Conservation (phyloP, 805 yeast species). For the Wickerhamiella kurtzmanii region DNA sequence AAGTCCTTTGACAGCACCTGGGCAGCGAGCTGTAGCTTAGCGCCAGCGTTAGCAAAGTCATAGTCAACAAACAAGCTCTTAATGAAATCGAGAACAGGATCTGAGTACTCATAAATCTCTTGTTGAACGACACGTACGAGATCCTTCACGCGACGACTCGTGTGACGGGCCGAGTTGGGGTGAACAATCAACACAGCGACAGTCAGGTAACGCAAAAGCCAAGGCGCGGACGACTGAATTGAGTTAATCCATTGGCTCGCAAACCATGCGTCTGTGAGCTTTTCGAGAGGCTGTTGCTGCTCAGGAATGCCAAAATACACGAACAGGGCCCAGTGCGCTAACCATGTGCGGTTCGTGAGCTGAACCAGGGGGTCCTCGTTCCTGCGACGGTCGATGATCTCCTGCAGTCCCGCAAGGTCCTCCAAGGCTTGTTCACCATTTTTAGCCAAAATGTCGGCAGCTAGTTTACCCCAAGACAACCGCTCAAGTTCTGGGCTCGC, state of each 20-base stretch:
- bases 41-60: slow-evolving; percentile 42
- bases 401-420: slow-evolving; percentile 43
- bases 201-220: slow-evolving; percentile 53
- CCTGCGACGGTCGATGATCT: slow-evolving; percentile 43
- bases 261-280: slow-evolving; percentile 43
- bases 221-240: slow-evolving; percentile 59
- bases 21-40: slow-evolving; percentile 36
- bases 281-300: slow-evolving; percentile 34
- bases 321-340: slow-evolving; percentile 57
- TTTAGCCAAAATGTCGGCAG: slow-evolving; percentile 41
- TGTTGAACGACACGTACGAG: slow-evolving; percentile 43
- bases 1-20: slow-evolving; percentile 41
- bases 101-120: slow-evolving; percentile 51
- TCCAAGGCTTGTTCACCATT: slow-evolving; percentile 41
- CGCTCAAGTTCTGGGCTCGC: slow-evolving; percentile 5
- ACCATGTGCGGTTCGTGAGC: slow-evolving; percentile 52
- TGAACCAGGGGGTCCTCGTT: slow-evolving; percentile 42
- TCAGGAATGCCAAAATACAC: slow-evolving; percentile 40
- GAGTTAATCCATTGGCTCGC: slow-evolving; percentile 48
- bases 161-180: slow-evolving; percentile 22
- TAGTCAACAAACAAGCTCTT: slow-evolving; percentile 43
- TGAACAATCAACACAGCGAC: slow-evolving; percentile 36
- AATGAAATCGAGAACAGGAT: slow-evolving; percentile 48
- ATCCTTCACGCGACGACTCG: slow-evolving; percentile 45
- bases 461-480: slow-evolving; percentile 46